Conservation (phyloP, 2,329 filamentous ascomycete species). For the Alternaria sp. region DNA sequence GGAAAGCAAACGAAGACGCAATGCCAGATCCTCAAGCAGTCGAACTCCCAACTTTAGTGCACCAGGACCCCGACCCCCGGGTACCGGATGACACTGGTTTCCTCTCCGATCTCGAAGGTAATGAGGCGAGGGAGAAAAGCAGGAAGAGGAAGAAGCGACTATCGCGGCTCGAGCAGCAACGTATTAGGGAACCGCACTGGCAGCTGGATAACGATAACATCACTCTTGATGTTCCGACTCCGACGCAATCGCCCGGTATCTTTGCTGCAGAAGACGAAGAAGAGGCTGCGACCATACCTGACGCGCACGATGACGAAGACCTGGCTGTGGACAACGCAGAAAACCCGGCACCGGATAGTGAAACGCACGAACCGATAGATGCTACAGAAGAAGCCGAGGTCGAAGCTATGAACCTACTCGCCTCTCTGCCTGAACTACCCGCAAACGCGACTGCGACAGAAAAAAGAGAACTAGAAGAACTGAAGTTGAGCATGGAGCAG, state of each 20-base stretch:
- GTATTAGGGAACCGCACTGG: conserved; percentile 6
- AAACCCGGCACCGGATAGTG: background rate
- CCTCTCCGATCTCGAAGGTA: conserved; percentile 6
- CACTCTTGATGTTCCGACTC: background rate
- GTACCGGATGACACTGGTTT: conserved; percentile 8
- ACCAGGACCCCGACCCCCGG: conserved; percentile 3
- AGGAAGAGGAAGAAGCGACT: conserved; percentile 3
- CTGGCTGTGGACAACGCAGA: background rate
- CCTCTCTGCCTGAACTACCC: background rate
- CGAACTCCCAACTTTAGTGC: background rate
- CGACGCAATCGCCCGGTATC: background rate
- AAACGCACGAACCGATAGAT: background rate
- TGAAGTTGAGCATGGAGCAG: conserved; percentile 7
- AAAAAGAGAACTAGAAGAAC: conserved; percentile 3
- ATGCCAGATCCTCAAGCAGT: background rate
- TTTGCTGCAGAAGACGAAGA: background rate
- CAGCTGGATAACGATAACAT: background rate
- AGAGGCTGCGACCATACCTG: background rate
- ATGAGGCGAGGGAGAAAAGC: background rate
- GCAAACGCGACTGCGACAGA: conserved; percentile 4
- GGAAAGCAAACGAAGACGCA: background rate
- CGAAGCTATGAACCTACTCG: background rate
- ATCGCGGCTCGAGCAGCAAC: background rate
- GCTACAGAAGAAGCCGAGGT: background rate
- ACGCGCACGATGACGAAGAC: background rate